Evolutionary conservation across 306 rosid species (phyloP).

Genomic region (Prunus mume): DNA sequence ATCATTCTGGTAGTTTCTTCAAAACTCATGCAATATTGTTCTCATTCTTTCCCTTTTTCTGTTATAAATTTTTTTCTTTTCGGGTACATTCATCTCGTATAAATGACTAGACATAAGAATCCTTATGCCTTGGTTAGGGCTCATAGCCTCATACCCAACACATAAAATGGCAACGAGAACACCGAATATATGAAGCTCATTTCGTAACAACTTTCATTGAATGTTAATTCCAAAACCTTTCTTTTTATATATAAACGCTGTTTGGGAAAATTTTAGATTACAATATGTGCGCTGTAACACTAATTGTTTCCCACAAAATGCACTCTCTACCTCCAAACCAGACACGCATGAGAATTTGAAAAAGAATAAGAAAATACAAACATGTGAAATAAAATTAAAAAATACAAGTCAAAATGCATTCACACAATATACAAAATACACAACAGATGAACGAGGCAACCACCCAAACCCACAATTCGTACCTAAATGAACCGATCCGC

Average conservation of each 20-base stretch:
- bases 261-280: constrained; percentile 43
- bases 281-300: constrained; percentile 42
- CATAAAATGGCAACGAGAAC: background rate
- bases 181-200: background rate
- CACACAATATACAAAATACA: constrained; percentile 86
- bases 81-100: no score
- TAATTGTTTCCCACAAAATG: constrained; percentile 46
- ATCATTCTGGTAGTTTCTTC: no score
- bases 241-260: constrained; percentile 37
- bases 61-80: no score
- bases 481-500: constrained; percentile 21
- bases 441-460: constrained; percentile 44
- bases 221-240: constrained; percentile 36
- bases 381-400: constrained; percentile 23
- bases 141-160: background rate
- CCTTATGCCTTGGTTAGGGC: no score
- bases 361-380: constrained; percentile 19
- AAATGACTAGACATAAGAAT: no score
- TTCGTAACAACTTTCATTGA: background rate
- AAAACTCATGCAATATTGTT: no score
- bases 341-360: constrained; percentile 19
- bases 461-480: constrained; percentile 33
- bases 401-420: constrained; percentile 42
- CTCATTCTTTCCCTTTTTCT: no score
- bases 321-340: constrained; percentile 54